Evolutionary conservation across 768 basidiomycete species (phyloP).

Genomic region (Boletus sp.): DNA sequence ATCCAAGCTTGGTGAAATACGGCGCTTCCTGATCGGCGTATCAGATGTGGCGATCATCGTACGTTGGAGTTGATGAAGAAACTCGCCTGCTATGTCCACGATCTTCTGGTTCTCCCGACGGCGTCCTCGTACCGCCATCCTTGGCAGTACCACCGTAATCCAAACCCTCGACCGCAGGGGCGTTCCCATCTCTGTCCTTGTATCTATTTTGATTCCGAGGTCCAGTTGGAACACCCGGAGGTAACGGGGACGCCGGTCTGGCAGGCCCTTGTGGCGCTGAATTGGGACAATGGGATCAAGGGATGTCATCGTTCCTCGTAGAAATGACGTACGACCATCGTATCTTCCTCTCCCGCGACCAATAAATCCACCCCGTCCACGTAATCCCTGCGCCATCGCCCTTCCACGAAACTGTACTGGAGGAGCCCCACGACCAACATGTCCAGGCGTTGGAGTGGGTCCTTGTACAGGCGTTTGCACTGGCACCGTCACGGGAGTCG

Average conservation of each 20-base stretch:
- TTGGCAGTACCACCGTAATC: slow-evolving; percentile 73
- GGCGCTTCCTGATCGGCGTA: slow-evolving; percentile 54
- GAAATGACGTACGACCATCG: slow-evolving; percentile 39
- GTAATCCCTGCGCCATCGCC: slow-evolving; percentile 41
- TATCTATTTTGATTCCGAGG: slow-evolving; percentile 88
- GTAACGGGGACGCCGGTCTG: slow-evolving; percentile 80
- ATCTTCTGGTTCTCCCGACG: slow-evolving; percentile 68
- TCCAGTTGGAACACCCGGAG: slow-evolving; percentile 84
- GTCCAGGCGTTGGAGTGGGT: slow-evolving; percentile 31
- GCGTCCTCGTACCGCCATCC: slow-evolving; percentile 46
- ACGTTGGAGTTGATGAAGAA: neutral
- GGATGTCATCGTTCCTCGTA: neutral
- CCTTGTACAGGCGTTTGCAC: slow-evolving; percentile 35
- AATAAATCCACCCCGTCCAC: slow-evolving; percentile 43
- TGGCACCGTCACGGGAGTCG: slow-evolving; percentile 46
- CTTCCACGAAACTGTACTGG: slow-evolving; percentile 46
- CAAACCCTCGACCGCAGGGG: slow-evolving; percentile 83
- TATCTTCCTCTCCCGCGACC: slow-evolving; percentile 38
- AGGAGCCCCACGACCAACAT: slow-evolving; percentile 30
- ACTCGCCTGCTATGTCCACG: slow-evolving; percentile 57
- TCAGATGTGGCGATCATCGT: neutral
- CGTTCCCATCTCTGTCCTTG: slow-evolving; percentile 84
- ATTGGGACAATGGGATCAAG: neutral
- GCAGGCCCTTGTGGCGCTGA: slow-evolving; percentile 52
- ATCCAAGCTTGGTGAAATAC: slow-evolving; percentile 70